A percentile compares a stretch with the other conserved stretches of the same genome.
Evolutionary conservation across 768 basidiomycete genomes (phyloP).

Genomic region (Boletus pseudopeckii): DNA sequence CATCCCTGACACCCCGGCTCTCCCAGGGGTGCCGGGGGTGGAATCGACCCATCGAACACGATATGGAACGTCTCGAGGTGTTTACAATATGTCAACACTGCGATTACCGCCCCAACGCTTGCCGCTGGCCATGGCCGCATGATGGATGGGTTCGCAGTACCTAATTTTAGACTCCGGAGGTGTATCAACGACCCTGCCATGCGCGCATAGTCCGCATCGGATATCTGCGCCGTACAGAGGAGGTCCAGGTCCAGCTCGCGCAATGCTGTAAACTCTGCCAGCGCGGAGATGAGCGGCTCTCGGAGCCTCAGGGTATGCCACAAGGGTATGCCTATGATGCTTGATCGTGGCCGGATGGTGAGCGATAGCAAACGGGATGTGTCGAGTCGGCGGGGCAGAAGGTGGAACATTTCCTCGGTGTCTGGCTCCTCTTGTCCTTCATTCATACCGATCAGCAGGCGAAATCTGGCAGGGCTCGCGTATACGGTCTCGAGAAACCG

Average conservation of each 20-base stretch:
- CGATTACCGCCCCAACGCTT: constrained; percentile 8
- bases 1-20: neutral
- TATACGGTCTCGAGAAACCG: constrained; percentile 7
- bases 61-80: constrained; percentile 15
- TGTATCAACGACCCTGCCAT: constrained; percentile 10
- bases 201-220: constrained; percentile 8
- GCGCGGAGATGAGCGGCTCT: neutral
- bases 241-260: constrained; percentile 17
- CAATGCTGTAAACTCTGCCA: constrained; percentile 13
- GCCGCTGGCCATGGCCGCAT: constrained; percentile 3
- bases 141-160: constrained; percentile 6
- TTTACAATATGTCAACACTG: constrained; percentile 11
- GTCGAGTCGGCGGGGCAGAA: constrained; percentile 13
- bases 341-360: constrained; percentile 2
- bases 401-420: constrained; percentile 2
- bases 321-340: neutral
- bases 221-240: constrained; percentile 6
- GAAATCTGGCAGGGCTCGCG: constrained; percentile 10
- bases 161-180: constrained; percentile 15
- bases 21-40: neutral
- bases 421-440: neutral
- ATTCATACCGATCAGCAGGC: constrained; percentile 7
- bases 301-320: constrained; percentile 4
- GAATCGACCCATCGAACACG: constrained; percentile 16
- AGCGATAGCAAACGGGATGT: constrained; percentile 4